A percentile compares a stretch with the other conserved stretches of the same genome.
These are phyloP conservation scores for Fusarium nodosum DNA, from an alignment of 2,329 filamentous ascomycete genomes.

Conservation along the genomic window DNA sequence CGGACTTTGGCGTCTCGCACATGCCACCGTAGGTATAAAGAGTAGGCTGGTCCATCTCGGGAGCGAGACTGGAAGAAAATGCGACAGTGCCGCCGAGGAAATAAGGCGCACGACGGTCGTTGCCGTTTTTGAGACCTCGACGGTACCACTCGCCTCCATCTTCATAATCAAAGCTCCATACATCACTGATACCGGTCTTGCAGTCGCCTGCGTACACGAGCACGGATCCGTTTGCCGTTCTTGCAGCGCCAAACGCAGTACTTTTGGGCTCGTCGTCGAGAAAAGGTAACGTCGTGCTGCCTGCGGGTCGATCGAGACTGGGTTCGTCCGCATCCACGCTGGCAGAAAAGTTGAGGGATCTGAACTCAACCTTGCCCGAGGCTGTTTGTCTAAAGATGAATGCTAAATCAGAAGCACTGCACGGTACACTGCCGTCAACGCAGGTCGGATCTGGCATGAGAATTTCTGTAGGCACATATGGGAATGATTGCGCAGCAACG, in stretches of 20 bases:
- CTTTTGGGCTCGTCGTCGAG: conserved; percentile 61
- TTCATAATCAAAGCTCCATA: conserved; percentile 74
- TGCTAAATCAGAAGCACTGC: conserved; percentile 62
- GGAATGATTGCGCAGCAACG: conserved; percentile 65
- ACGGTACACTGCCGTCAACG: conserved; percentile 58
- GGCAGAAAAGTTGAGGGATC: conserved; percentile 75
- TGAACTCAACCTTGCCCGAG: conserved; percentile 63
- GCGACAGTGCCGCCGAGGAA: conserved; percentile 71
- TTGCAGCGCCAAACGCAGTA: conserved; percentile 75
- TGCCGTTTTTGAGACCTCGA: conserved; percentile 39
- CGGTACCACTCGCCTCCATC: conserved; percentile 43
- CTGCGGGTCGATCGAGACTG: conserved; percentile 64
- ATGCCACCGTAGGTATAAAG: conserved; percentile 90
- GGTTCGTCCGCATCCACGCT: conserved; percentile 63
- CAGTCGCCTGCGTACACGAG: conserved; percentile 83
- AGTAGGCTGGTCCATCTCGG: conserved; percentile 65
- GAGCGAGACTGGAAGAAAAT: conserved; percentile 74
- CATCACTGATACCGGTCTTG: conserved; percentile 62
- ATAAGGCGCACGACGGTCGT: conserved; percentile 56
- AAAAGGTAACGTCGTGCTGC: conserved; percentile 71
- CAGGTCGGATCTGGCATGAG: conserved; percentile 65
- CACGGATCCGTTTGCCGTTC: conserved; percentile 77
- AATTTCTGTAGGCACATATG: conserved; percentile 83
- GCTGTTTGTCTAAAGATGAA: conserved; percentile 77
- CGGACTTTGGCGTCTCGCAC: conserved; percentile 72